A percentile compares a stretch with the other conserved stretches of the same genome.
Evolutionary conservation across 2,329 filamentous ascomycete species (phyloP).

Genomic region (Ophidiomyces ophidiicola): DNA sequence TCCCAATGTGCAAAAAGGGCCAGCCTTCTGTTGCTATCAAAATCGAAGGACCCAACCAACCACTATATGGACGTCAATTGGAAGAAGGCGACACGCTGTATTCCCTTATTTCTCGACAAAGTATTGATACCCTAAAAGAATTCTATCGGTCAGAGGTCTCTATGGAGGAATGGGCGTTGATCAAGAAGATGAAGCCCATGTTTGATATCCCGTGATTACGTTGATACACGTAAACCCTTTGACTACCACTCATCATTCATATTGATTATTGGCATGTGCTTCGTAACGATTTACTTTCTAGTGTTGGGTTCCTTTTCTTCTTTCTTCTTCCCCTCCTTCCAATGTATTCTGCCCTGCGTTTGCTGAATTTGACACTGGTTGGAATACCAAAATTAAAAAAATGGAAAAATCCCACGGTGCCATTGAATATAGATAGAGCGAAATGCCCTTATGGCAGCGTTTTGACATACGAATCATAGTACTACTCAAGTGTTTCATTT

Average conservation of each 20-base stretch:
- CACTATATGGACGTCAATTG: conserved; percentile 84
- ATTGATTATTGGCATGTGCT: conserved; percentile 2
- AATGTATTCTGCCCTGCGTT: too few species aligned
- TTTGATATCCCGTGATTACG: conserved; percentile 65
- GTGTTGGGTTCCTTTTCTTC: too few species aligned
- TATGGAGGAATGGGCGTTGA: conserved; percentile 87
- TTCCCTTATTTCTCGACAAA: conserved; percentile 71
- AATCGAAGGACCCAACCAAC: conserved; percentile 88
- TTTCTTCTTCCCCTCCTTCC: too few species aligned
- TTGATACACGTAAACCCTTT: too few species aligned
- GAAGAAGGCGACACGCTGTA: conserved; percentile 85
- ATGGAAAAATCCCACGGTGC: too few species aligned
- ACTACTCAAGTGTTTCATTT: not conserved
- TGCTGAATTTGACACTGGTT: too few species aligned
- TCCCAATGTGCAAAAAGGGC: conserved; percentile 84
- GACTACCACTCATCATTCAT: too few species aligned
- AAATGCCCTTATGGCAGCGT: too few species aligned
- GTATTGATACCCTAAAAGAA: conserved; percentile 91
- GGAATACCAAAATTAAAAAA: too few species aligned
- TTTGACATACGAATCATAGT: too few species aligned
- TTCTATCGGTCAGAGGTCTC: conserved; percentile 79
- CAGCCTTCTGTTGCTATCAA: conserved; percentile 97
- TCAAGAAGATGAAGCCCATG: conserved; percentile 87
- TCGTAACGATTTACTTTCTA: too few species aligned
- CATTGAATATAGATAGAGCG: too few species aligned